phyloP scores from a whole-genome alignment of 805 yeast genomes.

The Ogataea minuta region DNA sequence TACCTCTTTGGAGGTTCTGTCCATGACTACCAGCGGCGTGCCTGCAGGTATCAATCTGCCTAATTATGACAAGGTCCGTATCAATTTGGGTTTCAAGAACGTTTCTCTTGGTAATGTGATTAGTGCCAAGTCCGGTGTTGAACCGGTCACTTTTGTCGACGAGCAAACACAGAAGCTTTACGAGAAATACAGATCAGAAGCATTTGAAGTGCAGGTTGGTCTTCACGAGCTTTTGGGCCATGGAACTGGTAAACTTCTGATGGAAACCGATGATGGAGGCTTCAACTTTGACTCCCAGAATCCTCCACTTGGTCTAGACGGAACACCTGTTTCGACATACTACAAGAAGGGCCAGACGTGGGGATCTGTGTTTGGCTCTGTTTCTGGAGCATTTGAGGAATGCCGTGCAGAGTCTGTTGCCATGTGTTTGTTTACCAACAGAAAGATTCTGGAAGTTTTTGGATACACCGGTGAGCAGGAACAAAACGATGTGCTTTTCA shows the following conservation, averaged over 20 bases:
- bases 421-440: conserved; percentile 69
- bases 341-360: conserved; percentile 84
- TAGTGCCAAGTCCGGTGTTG: conserved; percentile 68
- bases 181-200: conserved; percentile 71
- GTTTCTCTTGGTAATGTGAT: conserved; percentile 86
- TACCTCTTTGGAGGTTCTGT: conserved; percentile 83
- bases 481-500: conserved; percentile 60
- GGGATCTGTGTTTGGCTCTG: conserved; percentile 80
- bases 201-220: conserved; percentile 92
- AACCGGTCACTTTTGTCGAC: conserved; percentile 64
- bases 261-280: conserved; percentile 53
- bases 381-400: conserved; percentile 88
- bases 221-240: conserved; percentile 90
- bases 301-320: conserved; percentile 62
- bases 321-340: conserved; percentile 61
- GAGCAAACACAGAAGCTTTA: conserved; percentile 53
- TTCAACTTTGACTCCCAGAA: conserved; percentile 68
- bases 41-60: conserved; percentile 96
- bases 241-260: conserved; percentile 81
- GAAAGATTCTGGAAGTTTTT: conserved; percentile 66
- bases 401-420: conserved; percentile 93
- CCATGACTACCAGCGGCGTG: conserved; percentile 85
- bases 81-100: conserved; percentile 82
- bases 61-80: conserved; percentile 84
- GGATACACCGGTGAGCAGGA: conserved; percentile 58